Base-by-base conservation (phyloP, 2,329 filamentous ascomycete species). In the Cladophialophora immunda region DNA sequence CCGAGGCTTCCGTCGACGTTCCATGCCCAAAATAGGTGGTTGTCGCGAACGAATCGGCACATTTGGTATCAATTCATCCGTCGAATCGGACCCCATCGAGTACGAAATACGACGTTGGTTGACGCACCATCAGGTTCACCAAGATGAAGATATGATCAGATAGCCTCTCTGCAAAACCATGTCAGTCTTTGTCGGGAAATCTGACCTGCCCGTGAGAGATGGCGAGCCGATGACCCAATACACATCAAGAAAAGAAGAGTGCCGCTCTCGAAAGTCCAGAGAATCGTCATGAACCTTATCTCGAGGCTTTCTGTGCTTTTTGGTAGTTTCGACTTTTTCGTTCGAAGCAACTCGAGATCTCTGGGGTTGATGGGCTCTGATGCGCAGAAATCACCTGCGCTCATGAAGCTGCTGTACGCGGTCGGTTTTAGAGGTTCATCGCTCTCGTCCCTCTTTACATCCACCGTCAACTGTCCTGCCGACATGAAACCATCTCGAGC, bases 41-140 rank as follows among this genome's bases (percentile, higher is more conserved):
- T 53, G 58, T 61, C 58, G 58, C 58, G 58, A 61, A 17, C 58
- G 45, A 61, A 61, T 54, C 58, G 34, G 47, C 19, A 6, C 13
- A 27, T n/a, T 54, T 13, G n/a, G 9, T 15, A 25, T n/a, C 11
- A 4, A 11, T 36, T 34, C 27, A 9, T 32, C 53, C 27, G 27
- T 13, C 5, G 9, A 25, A 50, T 27, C 5, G 19, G 22, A 25
- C 25, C 22, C 53, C n/a, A 11, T 13, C 7, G n/a, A 15, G 13
- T 61, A 61, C 58, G 58, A 61, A 34, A 61, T 61, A 61, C 58
- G 58, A n/a, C 27, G 2, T 32, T 17, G n/a, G 2, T 22, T 50
- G 7, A n/a, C n/a, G n/a, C n/a, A n/a, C n/a, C n/a, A n/a, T n/a
- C n/a, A n/a, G n/a, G n/a, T n/a, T n/a, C n/a, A n/a, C n/a, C n/a